Conservation (phyloP, 2,329 filamentous ascomycete genomes). For the Akanthomyces uredinophilus region DNA sequence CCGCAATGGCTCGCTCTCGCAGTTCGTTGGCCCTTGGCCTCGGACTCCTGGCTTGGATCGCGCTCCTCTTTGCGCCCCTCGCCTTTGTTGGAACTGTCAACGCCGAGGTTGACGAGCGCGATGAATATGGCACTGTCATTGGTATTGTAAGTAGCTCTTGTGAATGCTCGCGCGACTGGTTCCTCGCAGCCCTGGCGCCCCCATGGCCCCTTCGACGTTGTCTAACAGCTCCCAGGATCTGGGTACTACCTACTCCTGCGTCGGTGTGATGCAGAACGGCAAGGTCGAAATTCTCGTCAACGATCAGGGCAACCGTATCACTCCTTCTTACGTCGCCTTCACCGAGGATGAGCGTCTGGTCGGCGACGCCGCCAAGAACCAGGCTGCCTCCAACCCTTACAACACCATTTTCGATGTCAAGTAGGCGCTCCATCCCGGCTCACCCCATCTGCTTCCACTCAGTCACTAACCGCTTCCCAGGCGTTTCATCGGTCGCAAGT, state of each 20-base stretch:
- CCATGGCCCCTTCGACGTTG: background rate
- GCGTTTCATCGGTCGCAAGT: constrained; percentile 83
- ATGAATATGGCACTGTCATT: constrained; percentile 83
- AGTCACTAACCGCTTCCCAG: constrained; percentile 36
- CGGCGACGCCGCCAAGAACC: constrained; percentile 96
- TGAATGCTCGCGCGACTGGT: background rate
- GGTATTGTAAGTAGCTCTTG: constrained; percentile 63
- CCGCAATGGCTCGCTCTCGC: constrained; percentile 53
- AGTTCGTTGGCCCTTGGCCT: constrained; percentile 71
- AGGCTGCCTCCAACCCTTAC: constrained; percentile 73
- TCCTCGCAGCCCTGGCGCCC: background rate
- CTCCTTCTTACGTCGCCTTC: constrained; percentile 91
- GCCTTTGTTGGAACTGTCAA: constrained; percentile 66
- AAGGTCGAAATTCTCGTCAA: constrained; percentile 95
- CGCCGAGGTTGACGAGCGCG: constrained; percentile 66
- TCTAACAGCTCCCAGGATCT: constrained; percentile 53
- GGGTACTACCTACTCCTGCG: constrained; percentile 84
- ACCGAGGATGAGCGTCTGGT: constrained; percentile 96
- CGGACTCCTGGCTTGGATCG: constrained; percentile 87
- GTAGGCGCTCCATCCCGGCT: constrained; percentile 44
- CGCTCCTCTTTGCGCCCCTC: constrained; percentile 81
- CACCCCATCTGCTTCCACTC: background rate
- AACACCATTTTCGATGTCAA: constrained; percentile 80
- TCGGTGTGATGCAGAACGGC: constrained; percentile 93
- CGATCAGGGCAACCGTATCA: constrained; percentile 95